Evolutionary conservation across 2,329 filamentous ascomycete genomes (phyloP).

Genomic region (Paecilomyces variotii): DNA sequence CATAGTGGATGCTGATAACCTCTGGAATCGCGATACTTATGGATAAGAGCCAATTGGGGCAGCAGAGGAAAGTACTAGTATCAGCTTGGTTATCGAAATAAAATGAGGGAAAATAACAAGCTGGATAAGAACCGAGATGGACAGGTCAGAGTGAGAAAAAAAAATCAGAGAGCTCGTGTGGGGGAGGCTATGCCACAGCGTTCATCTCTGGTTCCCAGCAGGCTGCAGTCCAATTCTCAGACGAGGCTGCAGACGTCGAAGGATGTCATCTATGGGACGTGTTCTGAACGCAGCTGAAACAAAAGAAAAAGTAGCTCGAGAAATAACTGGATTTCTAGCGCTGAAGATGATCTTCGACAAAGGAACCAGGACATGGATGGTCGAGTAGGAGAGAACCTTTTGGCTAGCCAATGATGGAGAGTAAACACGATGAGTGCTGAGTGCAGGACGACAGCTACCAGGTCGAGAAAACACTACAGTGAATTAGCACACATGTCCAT

Average conservation of each 20-base stretch:
- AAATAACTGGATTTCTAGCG: background rate
- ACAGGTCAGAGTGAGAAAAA: background rate
- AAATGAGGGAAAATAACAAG: background rate
- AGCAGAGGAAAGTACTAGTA: background rate
- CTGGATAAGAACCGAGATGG: background rate
- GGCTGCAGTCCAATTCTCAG: background rate
- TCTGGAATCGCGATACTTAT: background rate
- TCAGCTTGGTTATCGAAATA: background rate
- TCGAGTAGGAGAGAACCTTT: background rate
- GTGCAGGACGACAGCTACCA: background rate
- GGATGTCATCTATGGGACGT: background rate
- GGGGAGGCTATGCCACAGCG: background rate
- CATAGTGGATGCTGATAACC: slow-evolving; percentile 41
- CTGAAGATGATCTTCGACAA: background rate
- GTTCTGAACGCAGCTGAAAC: background rate
- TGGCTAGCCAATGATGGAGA: background rate
- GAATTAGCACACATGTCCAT: background rate
- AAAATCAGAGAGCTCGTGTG: background rate
- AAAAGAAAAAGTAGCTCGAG: background rate
- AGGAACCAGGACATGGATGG: background rate
- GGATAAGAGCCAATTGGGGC: background rate
- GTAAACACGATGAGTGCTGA: background rate
- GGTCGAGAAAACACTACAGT: background rate
- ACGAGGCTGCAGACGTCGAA: background rate
- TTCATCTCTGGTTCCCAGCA: background rate